Percentiles rank a stretch among this genome's conserved stretches.
These are phyloP conservation scores for Artemisia tridentata DNA, from an alignment of 129 eudicot species.

Conservation along the genomic window DNA sequence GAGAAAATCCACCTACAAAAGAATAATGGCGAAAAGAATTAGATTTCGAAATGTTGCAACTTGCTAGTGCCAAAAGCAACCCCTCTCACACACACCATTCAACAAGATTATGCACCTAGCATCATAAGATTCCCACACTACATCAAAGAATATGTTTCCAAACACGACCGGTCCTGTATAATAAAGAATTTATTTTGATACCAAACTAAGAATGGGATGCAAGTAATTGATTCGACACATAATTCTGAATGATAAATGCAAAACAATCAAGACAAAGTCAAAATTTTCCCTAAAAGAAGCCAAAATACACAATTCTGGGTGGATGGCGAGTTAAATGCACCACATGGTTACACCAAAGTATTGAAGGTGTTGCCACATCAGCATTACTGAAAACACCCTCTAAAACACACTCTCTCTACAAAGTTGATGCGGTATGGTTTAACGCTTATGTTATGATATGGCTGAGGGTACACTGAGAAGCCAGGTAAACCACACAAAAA, in stretches of 20 bases:
- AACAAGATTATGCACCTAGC: conserved; percentile 23
- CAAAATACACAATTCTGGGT: no score
- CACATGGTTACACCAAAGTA: no score
- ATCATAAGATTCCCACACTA: conserved; percentile 31
- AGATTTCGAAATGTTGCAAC: conserved; percentile 28
- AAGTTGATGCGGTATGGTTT: no score
- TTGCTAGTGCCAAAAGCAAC: conserved; percentile 24
- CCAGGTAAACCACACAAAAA: no score
- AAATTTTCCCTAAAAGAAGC: neutral
- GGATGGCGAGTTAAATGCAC: no score
- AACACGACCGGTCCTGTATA: conserved; percentile 11
- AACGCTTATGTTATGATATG: no score
- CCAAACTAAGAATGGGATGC: conserved; percentile 22
- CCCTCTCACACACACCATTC: conserved; percentile 28
- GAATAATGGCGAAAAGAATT: conserved; percentile 19
- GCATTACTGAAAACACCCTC: no score
- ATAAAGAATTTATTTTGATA: conserved; percentile 9
- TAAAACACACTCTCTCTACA: no score
- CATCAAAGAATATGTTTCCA: conserved; percentile 33
- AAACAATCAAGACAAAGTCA: neutral
- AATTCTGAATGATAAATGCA: neutral
- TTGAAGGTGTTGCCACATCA: no score
- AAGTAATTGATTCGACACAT: neutral
- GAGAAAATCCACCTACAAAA: conserved; percentile 34
- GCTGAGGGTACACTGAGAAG: no score